These are phyloP conservation scores for Kazachstania sp. DNA, from an alignment of 1,139 yeast genomes.

Conservation along the genomic window DNA sequence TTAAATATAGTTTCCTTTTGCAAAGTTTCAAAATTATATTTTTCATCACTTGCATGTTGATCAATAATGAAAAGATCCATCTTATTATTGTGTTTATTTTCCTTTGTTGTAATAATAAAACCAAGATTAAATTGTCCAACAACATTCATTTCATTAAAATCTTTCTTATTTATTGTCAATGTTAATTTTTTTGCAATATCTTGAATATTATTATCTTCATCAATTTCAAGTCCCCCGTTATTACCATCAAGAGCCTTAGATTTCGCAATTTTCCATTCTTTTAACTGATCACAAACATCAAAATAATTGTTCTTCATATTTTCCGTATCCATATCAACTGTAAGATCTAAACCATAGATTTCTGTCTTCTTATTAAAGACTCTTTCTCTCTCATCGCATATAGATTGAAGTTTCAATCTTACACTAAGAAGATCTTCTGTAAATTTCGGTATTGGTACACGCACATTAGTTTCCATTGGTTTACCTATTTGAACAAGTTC, in stretches of 20 bases:
- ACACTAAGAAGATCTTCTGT: neutral
- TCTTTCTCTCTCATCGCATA: slow-evolving; percentile 1
- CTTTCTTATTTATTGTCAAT: slow-evolving; percentile 50
- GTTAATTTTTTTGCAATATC: slow-evolving; percentile 46
- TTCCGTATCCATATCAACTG: neutral
- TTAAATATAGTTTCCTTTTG: slow-evolving; percentile 46
- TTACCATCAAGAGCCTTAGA: neutral
- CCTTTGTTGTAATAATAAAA: slow-evolving; percentile 62
- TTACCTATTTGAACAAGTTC: slow-evolving; percentile 4
- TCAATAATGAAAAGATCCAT: slow-evolving; percentile 76
- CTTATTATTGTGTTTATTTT: slow-evolving; percentile 22
- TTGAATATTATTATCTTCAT: slow-evolving; percentile 27
- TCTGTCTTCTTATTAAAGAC: neutral
- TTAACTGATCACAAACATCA: neutral
- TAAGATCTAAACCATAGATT: neutral
- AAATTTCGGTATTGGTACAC: slow-evolving; percentile 1
- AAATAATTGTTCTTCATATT: neutral
- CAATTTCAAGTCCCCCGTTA: neutral
- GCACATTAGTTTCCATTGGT: slow-evolving; percentile 12
- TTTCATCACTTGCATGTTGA: slow-evolving; percentile 97
- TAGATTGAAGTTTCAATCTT: slow-evolving; percentile 1
- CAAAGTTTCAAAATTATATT: slow-evolving; percentile 73
- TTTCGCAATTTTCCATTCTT: neutral
- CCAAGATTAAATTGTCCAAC: slow-evolving; percentile 93
- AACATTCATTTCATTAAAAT: slow-evolving; percentile 61